Evolutionary conservation across 179 eudicot genomes (phyloP).

Genomic region (Silene vulgaris): DNA sequence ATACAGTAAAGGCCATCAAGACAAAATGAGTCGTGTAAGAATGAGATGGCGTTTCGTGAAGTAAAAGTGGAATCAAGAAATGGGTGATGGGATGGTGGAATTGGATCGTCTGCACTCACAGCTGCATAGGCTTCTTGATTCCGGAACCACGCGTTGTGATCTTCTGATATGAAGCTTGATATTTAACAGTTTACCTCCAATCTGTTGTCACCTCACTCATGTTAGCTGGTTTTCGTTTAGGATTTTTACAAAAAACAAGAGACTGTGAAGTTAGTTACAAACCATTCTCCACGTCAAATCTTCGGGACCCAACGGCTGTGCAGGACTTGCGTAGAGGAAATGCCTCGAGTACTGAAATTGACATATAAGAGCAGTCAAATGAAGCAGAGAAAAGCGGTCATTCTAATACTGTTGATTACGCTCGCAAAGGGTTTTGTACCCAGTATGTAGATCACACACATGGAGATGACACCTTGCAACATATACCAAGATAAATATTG

Average conservation of each 20-base stretch:
- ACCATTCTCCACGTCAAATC: constrained; percentile 98
- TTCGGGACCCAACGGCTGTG: constrained; percentile 91
- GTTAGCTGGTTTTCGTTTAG: not conserved
- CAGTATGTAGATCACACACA: not conserved
- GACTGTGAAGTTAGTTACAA: constrained; percentile 23
- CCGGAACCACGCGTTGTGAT: constrained; percentile 70
- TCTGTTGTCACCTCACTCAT: constrained; percentile 38
- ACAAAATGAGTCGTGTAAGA: too few species aligned
- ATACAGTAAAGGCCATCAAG: not conserved
- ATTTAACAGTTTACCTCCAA: constrained; percentile 85
- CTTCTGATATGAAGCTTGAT: constrained; percentile 82
- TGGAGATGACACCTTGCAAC: not conserved
- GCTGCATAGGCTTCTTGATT: constrained; percentile 67
- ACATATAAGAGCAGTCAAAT: not conserved
- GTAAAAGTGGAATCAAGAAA: constrained; percentile 22
- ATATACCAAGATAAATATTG: constrained; percentile 1
- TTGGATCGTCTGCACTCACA: constrained; percentile 73
- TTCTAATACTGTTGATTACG: not conserved
- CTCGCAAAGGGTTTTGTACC: not conserved
- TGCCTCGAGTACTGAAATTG: constrained; percentile 73
- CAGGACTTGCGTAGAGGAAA: constrained; percentile 88
- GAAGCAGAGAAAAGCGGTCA: not conserved
- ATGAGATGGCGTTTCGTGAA: not conserved
- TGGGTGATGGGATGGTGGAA: constrained; percentile 32
- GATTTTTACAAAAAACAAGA: not conserved